Evolutionary conservation across 805 yeast genomes (phyloP).

Genomic region (Saturnispora saitoi): DNA sequence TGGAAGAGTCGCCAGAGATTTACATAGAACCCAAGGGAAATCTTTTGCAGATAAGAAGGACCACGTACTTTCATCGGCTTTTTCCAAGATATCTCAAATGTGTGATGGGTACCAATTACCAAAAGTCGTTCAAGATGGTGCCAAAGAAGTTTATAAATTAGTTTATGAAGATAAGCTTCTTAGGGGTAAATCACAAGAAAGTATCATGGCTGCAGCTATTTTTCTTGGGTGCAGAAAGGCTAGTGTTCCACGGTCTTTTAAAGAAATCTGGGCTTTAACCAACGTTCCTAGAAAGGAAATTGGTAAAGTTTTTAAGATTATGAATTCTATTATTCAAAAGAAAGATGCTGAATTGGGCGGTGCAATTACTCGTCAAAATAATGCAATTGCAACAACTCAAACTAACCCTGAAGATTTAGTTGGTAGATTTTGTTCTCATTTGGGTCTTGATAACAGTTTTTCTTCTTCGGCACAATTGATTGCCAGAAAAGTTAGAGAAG

Average conservation of each 20-base stretch:
- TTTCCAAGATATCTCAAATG: slow-evolving; percentile 85
- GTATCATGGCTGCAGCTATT: slow-evolving; percentile 94
- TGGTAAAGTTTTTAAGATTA: slow-evolving; percentile 81
- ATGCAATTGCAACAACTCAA: slow-evolving; percentile 61
- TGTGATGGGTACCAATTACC: slow-evolving; percentile 96
- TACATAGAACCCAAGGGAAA: slow-evolving; percentile 82
- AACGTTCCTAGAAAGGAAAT: slow-evolving; percentile 91
- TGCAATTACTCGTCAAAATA: slow-evolving; percentile 37
- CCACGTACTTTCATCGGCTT: slow-evolving; percentile 80
- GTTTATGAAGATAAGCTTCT: slow-evolving; percentile 81
- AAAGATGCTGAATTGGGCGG: slow-evolving; percentile 41
- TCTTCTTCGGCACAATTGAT: slow-evolving; percentile 90
- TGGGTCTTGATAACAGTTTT: slow-evolving; percentile 77
- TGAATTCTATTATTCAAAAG: slow-evolving; percentile 49
- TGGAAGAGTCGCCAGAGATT: slow-evolving; percentile 77
- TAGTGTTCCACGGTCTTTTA: slow-evolving; percentile 86
- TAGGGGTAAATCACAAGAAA: slow-evolving; percentile 86
- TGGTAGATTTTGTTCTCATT: slow-evolving; percentile 90
- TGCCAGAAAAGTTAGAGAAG: slow-evolving; percentile 81
- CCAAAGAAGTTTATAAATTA: slow-evolving; percentile 89
- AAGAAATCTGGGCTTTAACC: slow-evolving; percentile 92
- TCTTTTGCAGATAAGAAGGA: slow-evolving; percentile 82
- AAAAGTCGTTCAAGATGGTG: slow-evolving; percentile 92
- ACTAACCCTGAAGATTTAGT: slow-evolving; percentile 91
- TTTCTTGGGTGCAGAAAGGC: slow-evolving; percentile 92